Evolutionary conservation across 257 asterid species (phyloP), one percentile per base, ranked within the genome.

Genomic region (Solanum stenotomum): DNA sequence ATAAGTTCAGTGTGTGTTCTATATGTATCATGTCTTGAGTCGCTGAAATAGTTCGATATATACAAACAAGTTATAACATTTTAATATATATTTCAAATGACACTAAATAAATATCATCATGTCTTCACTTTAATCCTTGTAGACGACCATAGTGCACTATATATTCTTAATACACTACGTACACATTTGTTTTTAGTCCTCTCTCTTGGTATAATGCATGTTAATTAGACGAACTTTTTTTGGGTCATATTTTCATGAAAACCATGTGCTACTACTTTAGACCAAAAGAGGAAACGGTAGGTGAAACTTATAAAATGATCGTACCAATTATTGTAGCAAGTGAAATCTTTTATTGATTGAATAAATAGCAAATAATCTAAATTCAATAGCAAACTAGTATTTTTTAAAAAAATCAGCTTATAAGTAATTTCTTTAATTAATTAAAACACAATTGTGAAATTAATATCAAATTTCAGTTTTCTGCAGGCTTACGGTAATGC

Each of bases 1-100:
- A 1, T 3, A 35, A 0, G 6, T 0, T 35, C 10, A 9, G 2
- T 15, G n/a, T 70, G 13, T 31, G 25, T 34, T 42, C 0, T 42
- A 4, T 71, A 2, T 71, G 40, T 29, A 15, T 15, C 5, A 14
- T 29, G 37, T 14, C 12, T 71, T 14, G n/a, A 29, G 6, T 10
- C 0, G 2, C 27, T 67, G 25, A 71, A 71, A 22, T 3, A 37
- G 8, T 31, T 15, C 0, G 11, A 59, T 7, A 3, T 59, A 4
- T 71, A 72, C 5, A 74, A 4, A 4, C 10, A 70, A 70, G 23
- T 14, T 70, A 7, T 16, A 14, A 70, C 5, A 29, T 70, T 14
- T 70, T 29, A 3, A 31, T 31, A 74, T 8, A 4, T 74, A 74
- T 74, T 74, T 74, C 9, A 8, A 35, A 35, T 22, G 2, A 1